Base-by-base conservation (phyloP, 2,329 filamentous ascomycete genomes). In the Aspergillus sp. region DNA sequence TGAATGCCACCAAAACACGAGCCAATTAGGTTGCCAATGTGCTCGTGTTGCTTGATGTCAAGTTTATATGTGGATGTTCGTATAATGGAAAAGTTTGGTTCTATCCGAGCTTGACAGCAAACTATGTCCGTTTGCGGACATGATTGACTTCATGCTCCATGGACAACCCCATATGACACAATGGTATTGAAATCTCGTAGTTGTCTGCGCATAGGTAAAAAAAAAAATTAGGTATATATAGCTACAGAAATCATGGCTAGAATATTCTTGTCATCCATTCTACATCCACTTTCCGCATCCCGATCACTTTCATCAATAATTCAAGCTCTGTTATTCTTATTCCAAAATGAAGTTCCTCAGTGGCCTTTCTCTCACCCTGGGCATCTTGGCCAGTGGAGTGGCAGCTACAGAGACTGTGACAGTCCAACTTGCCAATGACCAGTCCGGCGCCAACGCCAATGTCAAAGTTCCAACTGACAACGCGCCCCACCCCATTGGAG, bases 401-500 rank as follows among this genome's bases (percentile, higher is more conserved):
- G 2, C 17, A 13, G 33, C 33, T 15, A 7, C 7, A 37, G 46
- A 22, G 9, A 50, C 45, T 10, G 57, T 53, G 25, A 60, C 55
- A 3, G 43, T 62, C 7, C 57, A 60, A 44, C 54, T 62, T 10
- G 49, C 57, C 42, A 61, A 62, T 41, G 60, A 62, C 25, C 53
- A 60, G 23, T 54, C 52, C 2, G 60, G 60, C 17, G 51, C 58
- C 43, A 52, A 57, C 9, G 54, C 58, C 23, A 51, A 59, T 22
- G 54, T 50, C 13, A 20, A 43, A 15, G 38, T 62, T 38, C 49
- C 56, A 5, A 43, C 52, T 13, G 57, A 61, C 17, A 59, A 59
- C 13, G 39, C 44, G 17, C 47, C 49, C n/a, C 53, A 52, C 20
- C 43, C 53, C 33, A 51, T 62, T 12, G 42, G 48, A 22, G 41